Evolutionary conservation across 805 yeast species (phyloP).

Genomic region (Ogataea methanolica): DNA sequence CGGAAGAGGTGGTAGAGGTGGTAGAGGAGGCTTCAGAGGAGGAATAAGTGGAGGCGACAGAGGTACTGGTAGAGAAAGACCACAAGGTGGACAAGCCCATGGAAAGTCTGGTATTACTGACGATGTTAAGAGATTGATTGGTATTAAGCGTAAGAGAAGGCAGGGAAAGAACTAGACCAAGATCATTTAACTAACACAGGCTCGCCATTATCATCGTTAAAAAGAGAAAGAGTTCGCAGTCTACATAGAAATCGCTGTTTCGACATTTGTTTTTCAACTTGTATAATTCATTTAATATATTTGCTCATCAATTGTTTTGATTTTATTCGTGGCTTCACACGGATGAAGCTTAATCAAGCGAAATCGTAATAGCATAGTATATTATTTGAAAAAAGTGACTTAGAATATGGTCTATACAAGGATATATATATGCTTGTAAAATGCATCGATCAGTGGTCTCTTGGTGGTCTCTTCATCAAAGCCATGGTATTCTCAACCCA

Average conservation of each 20-base stretch:
- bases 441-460: slow-evolving; percentile 48
- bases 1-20: too few species aligned
- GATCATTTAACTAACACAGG: background rate
- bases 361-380: too few species aligned
- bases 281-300: too few species aligned
- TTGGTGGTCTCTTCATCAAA: slow-evolving; percentile 63
- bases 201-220: background rate
- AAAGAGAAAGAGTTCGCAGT: too few species aligned
- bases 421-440: background rate
- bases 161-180: slow-evolving; percentile 29
- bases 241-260: too few species aligned
- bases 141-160: slow-evolving; percentile 63
- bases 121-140: slow-evolving; percentile 59
- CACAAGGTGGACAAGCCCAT: slow-evolving; percentile 11
- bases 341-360: too few species aligned
- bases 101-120: slow-evolving; percentile 35
- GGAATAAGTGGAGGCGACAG: background rate
- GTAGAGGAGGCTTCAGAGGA: background rate
- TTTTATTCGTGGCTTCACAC: too few species aligned
- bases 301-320: too few species aligned
- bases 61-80: slow-evolving; percentile 7
- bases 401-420: background rate
- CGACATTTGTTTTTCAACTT: too few species aligned
- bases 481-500: slow-evolving; percentile 83
- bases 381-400: too few species aligned